Conservation (phyloP, 1,284 basidiomycete species). For the Ustilago curta region DNA sequence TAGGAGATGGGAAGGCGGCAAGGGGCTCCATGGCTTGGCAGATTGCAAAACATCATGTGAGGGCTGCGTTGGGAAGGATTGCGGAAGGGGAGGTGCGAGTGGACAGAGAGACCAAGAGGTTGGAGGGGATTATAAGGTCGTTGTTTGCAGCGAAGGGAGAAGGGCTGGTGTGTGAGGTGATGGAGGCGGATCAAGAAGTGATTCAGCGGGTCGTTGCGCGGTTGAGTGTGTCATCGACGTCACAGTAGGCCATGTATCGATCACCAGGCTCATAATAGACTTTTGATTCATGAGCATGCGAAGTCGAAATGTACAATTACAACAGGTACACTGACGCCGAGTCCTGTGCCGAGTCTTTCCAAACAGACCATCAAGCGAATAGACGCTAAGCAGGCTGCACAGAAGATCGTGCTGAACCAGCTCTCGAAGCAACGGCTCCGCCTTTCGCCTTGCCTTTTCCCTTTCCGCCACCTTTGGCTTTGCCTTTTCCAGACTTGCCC, state of each 20-base stretch:
- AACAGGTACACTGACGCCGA: not conserved
- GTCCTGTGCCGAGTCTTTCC: not conserved
- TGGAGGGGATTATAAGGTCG: constrained; percentile 20
- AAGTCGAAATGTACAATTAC: constrained; percentile 32
- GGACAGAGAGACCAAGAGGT: not conserved
- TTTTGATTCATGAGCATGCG: not conserved
- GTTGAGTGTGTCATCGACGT: not conserved
- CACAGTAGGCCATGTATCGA: not conserved
- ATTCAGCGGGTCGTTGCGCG: constrained; percentile 13
- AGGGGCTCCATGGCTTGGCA: constrained; percentile 74
- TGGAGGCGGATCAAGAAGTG: constrained; percentile 3
- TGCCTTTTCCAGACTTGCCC: constrained; percentile 23
- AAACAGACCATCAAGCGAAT: not conserved
- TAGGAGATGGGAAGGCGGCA: constrained; percentile 66
- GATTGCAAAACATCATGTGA: constrained; percentile 82
- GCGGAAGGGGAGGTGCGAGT: not conserved
- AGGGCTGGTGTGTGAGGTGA: constrained; percentile 17
- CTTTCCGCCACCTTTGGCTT: constrained; percentile 24
- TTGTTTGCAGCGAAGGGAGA: constrained; percentile 21
- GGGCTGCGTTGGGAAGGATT: constrained; percentile 8
- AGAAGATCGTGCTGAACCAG: constrained; percentile 36
- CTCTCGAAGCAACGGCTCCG: constrained; percentile 21
- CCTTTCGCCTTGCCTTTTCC: constrained; percentile 31
- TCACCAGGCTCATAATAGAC: not conserved
- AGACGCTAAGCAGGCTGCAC: constrained; percentile 23